These are phyloP conservation scores for Nymphaea thermarum DNA, from an alignment of 164 flowering plant species.

Conservation along the genomic window DNA sequence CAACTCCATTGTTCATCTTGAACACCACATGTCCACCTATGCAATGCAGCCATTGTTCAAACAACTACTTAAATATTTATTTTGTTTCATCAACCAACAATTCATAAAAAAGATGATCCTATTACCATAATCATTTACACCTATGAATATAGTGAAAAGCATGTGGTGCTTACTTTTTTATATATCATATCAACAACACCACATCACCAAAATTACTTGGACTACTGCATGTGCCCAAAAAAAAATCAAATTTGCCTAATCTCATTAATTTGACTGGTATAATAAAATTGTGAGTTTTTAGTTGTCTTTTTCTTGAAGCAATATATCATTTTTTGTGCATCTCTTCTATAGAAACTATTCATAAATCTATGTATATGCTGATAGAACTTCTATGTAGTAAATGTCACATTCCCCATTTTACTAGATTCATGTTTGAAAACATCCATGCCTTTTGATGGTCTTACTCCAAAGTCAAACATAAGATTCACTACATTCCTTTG, in stretches of 20 bases:
- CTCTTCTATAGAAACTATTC: not conserved
- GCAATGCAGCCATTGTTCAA: slow-evolving; percentile 5
- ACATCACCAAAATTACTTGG: slow-evolving; percentile 4
- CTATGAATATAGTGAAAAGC: slow-evolving; percentile 4
- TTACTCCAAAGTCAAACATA: too few species aligned
- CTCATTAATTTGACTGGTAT: slow-evolving; percentile 4
- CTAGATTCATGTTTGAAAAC: too few species aligned
- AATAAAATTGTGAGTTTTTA: slow-evolving; percentile 1
- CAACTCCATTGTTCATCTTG: not conserved
- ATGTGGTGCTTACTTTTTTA: not conserved
- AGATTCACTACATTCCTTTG: too few species aligned
- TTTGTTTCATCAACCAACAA: slow-evolving; percentile 4
- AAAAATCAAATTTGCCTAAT: not conserved
- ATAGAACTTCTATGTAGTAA: too few species aligned
- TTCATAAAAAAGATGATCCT: slow-evolving; percentile 3
- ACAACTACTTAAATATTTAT: slow-evolving; percentile 7
- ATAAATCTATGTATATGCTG: too few species aligned
- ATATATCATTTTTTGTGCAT: not conserved
- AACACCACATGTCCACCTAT: slow-evolving; percentile 8
- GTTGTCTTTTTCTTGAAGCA: slow-evolving; percentile 2
- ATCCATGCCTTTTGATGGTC: too few species aligned
- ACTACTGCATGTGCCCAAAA: slow-evolving; percentile 5
- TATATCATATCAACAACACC: slow-evolving; percentile 4
- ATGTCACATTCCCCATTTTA: too few species aligned
- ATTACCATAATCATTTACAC: slow-evolving; percentile 5